Evolutionary conservation across 352 stramenopile species (phyloP), one percentile per base, ranked within the genome.

Genomic region (Phytopythium cucurbitacearum): DNA sequence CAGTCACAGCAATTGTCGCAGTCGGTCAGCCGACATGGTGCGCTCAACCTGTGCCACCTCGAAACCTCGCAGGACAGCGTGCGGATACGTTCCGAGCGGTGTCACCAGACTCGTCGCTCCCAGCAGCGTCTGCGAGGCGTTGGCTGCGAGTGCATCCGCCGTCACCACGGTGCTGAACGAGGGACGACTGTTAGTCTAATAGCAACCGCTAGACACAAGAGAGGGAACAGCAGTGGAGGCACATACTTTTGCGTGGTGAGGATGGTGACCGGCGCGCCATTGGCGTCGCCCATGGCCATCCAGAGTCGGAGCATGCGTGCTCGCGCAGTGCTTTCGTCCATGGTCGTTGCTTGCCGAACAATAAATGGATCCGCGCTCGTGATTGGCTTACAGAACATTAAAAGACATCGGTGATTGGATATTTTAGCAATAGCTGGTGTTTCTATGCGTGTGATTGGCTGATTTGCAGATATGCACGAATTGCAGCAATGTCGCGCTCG

Each of bases 41-140:
- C 51, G 65, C 48, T 87, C 67, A 3, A 90, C 46, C 16, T 85
- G 63, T 2, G 69, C 64, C 7, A 91, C 47, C 40, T 91, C 80
- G 15, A 64, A 51, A 13, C 76, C 66, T 40, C 79, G 74, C 38
- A 93, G 40, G 6, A 91, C 67, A 0, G 79, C 80, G 51, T 76
- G 69, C 33, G 62, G 60, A 52, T 91, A 93, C 15, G 59, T 76
- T 2, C 83, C 83, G 6, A 94, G 59, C 13, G 83, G 80, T 37
- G 80, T 91, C 7, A 61, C 50, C 9, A 94, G 66, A 48, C 81
- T 71, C 13, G 60, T 65, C 35, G 65, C 71, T 1, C 61, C 83
- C 28, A 91, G 82, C 34, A 93, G 69, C 40, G 68, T 85, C 51
- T 93, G 83, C 3, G 67, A 68, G n/a, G 61, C 77, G 44, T 91